phyloP scores from a whole-genome alignment of 1,284 basidiomycete species.

The Malassezia yamatoensis region DNA sequence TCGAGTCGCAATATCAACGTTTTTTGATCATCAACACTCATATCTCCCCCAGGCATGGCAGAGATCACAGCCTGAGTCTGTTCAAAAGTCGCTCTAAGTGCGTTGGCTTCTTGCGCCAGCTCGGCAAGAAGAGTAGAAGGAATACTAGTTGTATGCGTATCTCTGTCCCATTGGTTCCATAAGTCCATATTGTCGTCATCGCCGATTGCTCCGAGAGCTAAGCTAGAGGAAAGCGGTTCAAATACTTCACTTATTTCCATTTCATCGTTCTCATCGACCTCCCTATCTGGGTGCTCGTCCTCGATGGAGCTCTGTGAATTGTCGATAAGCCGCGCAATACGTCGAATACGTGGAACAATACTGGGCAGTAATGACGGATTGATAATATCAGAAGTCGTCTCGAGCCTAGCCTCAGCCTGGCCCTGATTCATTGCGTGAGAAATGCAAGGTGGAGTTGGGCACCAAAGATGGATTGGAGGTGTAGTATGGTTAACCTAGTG shows the following conservation, averaged over 20 bases:
- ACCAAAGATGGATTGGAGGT: not conserved
- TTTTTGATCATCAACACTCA: constrained; percentile 5
- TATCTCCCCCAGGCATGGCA: constrained; percentile 8
- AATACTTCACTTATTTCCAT: not conserved
- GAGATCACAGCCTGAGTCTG: constrained; percentile 1
- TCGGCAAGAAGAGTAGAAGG: not conserved
- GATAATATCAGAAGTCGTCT: not conserved
- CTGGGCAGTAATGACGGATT: constrained; percentile 11
- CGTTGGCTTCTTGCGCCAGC: constrained; percentile 10
- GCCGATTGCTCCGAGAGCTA: constrained; percentile 14
- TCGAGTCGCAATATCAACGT: not conserved
- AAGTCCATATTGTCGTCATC: constrained; percentile 15
- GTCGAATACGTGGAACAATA: constrained; percentile 8
- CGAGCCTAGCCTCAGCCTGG: not conserved
- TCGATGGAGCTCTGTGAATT: not conserved
- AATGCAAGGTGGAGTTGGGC: not conserved
- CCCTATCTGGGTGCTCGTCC: not conserved
- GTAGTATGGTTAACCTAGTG: no score
- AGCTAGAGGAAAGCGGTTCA: not conserved
- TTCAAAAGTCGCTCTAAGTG: not conserved
- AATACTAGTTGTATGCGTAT: not conserved
- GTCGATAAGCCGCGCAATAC: constrained; percentile 2
- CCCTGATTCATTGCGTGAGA: not conserved
- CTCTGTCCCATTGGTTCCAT: constrained; percentile 1
- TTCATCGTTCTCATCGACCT: not conserved